phyloP scores from a whole-genome alignment of 2,329 filamentous ascomycete genomes.

The Alternaria rosae region DNA sequence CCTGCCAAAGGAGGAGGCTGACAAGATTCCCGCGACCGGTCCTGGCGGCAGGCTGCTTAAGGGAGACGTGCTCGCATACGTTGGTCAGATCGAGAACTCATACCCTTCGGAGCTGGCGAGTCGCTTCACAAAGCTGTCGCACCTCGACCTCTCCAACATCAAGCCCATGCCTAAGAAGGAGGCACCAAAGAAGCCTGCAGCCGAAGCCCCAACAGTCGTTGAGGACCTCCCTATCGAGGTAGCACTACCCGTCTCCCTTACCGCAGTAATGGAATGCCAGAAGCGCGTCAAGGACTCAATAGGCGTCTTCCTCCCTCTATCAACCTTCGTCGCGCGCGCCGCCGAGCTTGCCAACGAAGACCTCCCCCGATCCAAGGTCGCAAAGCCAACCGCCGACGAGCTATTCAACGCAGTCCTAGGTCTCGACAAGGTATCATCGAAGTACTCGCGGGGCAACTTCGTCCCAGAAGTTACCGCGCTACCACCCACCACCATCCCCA shows the following conservation, averaged over 20 bases:
- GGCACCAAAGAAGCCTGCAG: slow-evolving; percentile 56
- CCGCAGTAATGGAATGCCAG: slow-evolving; percentile 80
- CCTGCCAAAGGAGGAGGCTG: slow-evolving; percentile 75
- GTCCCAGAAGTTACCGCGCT: slow-evolving; percentile 72
- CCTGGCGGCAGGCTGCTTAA: slow-evolving; percentile 90
- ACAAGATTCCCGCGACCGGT: slow-evolving; percentile 85
- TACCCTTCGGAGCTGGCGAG: slow-evolving; percentile 75
- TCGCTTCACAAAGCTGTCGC: slow-evolving; percentile 75
- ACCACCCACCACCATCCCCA: slow-evolving; percentile 30
- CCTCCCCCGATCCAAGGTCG: slow-evolving; percentile 71
- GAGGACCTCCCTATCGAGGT: slow-evolving; percentile 64
- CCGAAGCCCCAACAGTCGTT: slow-evolving; percentile 50
- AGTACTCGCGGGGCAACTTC: slow-evolving; percentile 67
- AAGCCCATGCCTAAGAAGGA: slow-evolving; percentile 69
- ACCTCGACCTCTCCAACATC: slow-evolving; percentile 95
- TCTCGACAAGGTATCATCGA: slow-evolving; percentile 60
- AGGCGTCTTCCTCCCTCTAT: slow-evolving; percentile 81
- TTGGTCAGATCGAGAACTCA: slow-evolving; percentile 77
- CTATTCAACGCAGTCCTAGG: slow-evolving; percentile 91
- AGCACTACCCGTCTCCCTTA: slow-evolving; percentile 78
- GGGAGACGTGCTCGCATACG: slow-evolving; percentile 90
- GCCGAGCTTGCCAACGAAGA: slow-evolving; percentile 87
- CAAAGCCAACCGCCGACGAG: slow-evolving; percentile 76
- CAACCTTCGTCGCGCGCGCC: slow-evolving; percentile 85
- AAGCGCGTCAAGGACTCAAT: slow-evolving; percentile 78